Evolutionary conservation across 495 filamentous ascomycete genomes (phyloP).

Genomic region (Aspergillus bridgeri): DNA sequence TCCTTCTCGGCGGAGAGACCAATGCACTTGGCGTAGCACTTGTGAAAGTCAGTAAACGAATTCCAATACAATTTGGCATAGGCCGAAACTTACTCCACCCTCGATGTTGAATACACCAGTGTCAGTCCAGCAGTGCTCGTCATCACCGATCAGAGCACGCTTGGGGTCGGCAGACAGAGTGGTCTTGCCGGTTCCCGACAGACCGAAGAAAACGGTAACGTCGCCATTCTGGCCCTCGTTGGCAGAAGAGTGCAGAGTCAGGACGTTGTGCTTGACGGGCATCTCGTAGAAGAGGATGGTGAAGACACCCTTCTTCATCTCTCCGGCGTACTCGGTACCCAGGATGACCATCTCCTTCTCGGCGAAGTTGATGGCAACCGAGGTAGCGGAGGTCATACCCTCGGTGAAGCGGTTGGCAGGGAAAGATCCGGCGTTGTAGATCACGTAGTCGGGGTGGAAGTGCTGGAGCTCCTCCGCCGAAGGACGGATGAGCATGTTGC

Average conservation of each 20-base stretch:
- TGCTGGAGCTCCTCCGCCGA: conserved; percentile 82
- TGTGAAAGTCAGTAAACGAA: not conserved
- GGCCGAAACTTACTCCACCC: conserved; percentile 54
- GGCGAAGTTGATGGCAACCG: conserved; percentile 82
- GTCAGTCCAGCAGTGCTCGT: conserved; percentile 99
- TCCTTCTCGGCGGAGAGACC: conserved; percentile 98
- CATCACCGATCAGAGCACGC: conserved; percentile 93
- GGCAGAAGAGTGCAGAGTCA: conserved; percentile 93
- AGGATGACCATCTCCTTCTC: conserved; percentile 98
- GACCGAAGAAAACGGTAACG: conserved; percentile 98
- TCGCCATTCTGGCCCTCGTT: conserved; percentile 86
- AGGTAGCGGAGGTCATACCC: conserved; percentile 94
- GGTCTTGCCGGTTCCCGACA: conserved; percentile 98
- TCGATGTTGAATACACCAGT: conserved; percentile 98
- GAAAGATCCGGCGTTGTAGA: conserved; percentile 99
- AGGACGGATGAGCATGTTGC: conserved; percentile 99
- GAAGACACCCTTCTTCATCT: conserved; percentile 99
- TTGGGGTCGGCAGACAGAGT: conserved; percentile 96
- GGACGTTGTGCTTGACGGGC: conserved; percentile 98
- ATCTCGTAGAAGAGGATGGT: conserved; percentile 99
- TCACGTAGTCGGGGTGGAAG: conserved; percentile 99
- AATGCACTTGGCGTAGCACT: conserved; percentile 97
- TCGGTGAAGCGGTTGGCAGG: conserved; percentile 97
- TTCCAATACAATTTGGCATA: not conserved
- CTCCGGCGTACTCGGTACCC: conserved; percentile 97